A percentile compares a stretch with the other conserved stretches of the same genome.
Evolutionary conservation across 2,329 filamentous ascomycete genomes (phyloP).

Genomic region (Setomelanomma holmii): DNA sequence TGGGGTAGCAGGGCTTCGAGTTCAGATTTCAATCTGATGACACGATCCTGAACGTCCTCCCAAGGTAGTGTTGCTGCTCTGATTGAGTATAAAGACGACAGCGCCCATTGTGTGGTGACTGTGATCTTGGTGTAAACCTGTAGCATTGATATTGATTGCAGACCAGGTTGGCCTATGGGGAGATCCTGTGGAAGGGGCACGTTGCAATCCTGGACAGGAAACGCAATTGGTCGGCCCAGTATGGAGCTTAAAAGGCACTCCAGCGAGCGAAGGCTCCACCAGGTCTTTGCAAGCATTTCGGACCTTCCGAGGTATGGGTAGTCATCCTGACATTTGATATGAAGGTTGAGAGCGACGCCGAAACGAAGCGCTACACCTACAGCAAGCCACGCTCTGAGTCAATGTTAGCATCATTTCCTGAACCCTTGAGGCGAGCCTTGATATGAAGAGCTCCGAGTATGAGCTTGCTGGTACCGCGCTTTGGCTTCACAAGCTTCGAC

Average conservation of each 20-base stretch:
- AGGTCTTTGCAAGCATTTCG: background rate
- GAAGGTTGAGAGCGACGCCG: background rate
- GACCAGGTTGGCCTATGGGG: background rate
- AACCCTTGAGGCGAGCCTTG: background rate
- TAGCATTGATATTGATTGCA: background rate
- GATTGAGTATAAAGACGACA: conserved; percentile 5
- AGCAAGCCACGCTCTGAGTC: conserved; percentile 4
- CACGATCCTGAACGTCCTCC: background rate
- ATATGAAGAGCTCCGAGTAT: too few relatives aligned
- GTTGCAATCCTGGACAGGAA: background rate
- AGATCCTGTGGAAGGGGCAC: background rate
- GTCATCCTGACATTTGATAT: background rate
- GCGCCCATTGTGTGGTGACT: conserved; percentile 4
- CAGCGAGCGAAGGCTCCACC: conserved; percentile 8
- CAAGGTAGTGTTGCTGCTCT: conserved; percentile 2
- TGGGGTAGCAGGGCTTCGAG: conserved; percentile 1
- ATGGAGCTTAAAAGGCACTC: conserved; percentile 3
- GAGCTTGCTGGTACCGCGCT: too few relatives aligned
- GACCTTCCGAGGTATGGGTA: background rate
- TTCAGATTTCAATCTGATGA: background rate
- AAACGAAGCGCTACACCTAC: conserved; percentile 4
- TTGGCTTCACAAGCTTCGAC: too few relatives aligned
- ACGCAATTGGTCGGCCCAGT: conserved; percentile 1
- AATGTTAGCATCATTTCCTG: background rate
- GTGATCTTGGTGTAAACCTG: conserved; percentile 1